phyloP scores from a whole-genome alignment of 2,329 filamentous ascomycete genomes.

The Colletotrichum theobromicola region DNA sequence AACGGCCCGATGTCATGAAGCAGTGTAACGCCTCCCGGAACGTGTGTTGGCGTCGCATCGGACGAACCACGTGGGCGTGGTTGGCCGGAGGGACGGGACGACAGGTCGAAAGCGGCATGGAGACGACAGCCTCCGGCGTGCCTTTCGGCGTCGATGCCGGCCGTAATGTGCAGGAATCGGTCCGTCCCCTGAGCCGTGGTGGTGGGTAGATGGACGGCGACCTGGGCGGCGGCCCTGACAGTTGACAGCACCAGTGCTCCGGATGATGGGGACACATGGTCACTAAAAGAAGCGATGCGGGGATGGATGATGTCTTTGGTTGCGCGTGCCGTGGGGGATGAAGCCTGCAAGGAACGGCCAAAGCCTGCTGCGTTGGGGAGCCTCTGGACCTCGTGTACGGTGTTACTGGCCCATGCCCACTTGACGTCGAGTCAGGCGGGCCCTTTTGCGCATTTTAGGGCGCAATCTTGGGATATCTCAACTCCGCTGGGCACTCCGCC shows the following conservation, averaged over 20 bases:
- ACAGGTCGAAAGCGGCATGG: not conserved
- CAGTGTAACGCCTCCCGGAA: not conserved
- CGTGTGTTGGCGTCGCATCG: not conserved
- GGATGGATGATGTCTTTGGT: not conserved
- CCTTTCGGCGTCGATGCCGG: slow-evolving; percentile 7
- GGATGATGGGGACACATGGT: not conserved
- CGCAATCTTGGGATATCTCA: not conserved
- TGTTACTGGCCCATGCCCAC: not conserved
- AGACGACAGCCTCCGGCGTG: not conserved
- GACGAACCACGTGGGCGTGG: slow-evolving; percentile 6
- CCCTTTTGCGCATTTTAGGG: not conserved
- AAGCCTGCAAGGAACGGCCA: not conserved
- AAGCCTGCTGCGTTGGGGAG: not conserved
- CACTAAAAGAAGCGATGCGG: not conserved
- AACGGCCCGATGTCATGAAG: not conserved
- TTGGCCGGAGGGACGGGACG: not conserved
- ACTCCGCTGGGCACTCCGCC: not conserved
- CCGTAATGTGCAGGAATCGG: slow-evolving; percentile 12
- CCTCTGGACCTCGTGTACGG: not conserved
- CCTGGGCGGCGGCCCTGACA: not conserved
- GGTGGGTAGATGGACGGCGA: not conserved
- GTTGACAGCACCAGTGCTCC: not conserved
- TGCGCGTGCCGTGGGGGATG: not conserved
- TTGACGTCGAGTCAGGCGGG: not conserved
- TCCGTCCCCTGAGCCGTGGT: not conserved